Conservation (phyloP, 2,329 filamentous ascomycete species). For the Orbilia quercus region DNA sequence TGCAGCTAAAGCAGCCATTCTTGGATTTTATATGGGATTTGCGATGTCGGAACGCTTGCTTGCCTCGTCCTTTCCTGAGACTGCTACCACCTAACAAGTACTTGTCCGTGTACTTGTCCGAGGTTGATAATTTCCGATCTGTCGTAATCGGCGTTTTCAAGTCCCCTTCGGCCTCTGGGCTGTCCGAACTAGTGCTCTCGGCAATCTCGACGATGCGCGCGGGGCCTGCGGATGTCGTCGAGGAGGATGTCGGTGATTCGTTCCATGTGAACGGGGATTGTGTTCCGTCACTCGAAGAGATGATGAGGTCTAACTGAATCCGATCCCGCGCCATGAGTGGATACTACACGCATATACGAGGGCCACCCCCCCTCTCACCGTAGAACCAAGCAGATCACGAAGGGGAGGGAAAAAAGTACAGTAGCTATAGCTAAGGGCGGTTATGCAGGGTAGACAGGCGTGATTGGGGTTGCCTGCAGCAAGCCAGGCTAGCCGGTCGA, state of each 20-base stretch:
- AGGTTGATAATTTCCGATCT: conserved; percentile 8
- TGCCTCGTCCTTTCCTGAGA: conserved; percentile 39
- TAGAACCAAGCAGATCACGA: conserved; percentile 2
- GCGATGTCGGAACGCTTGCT: conserved; percentile 52
- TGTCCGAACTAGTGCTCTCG: conserved; percentile 39
- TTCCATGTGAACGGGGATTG: conserved; percentile 35
- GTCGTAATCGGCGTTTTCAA: conserved; percentile 15
- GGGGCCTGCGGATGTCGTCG: conserved; percentile 31
- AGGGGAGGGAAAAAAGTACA: conserved; percentile 4
- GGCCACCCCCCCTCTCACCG: conserved; percentile 43
- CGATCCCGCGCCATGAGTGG: conserved; percentile 55
- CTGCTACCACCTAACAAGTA: conserved; percentile 8
- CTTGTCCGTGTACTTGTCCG: conserved; percentile 5
- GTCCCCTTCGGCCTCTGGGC: conserved; percentile 30
- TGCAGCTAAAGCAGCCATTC: conserved; percentile 55
- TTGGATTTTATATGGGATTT: conserved; percentile 57
- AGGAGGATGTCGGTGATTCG: conserved; percentile 34
- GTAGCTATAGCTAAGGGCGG: conserved; percentile 31
- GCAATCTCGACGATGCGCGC: conserved; percentile 46
- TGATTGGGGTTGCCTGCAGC: conserved; percentile 15
- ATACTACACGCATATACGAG: conserved; percentile 47
- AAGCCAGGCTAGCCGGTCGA: background rate
- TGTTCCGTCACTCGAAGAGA: conserved; percentile 36
- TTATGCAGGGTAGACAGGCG: conserved; percentile 41
- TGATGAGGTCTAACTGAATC: conserved; percentile 53